These are phyloP conservation scores for Sporobolomyces phaffii DNA, from an alignment of 768 basidiomycete species.

Conservation along the genomic window DNA sequence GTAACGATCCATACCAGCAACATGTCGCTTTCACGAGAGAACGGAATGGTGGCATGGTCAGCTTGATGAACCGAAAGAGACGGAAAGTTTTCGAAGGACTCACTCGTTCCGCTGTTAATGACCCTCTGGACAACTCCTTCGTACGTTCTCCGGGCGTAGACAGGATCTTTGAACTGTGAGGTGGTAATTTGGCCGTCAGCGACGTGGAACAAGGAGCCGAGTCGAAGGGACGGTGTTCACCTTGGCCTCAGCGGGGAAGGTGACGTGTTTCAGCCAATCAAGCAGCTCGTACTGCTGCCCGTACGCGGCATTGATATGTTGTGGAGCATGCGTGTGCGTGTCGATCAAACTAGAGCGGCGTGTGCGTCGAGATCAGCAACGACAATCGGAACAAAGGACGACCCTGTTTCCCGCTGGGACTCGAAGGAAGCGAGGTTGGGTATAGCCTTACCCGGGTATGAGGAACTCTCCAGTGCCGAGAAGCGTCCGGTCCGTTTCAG, in stretches of 20 bases:
- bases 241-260: conserved; percentile 78
- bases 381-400: too few species aligned
- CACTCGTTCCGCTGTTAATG: conserved; percentile 18
- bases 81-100: neutral
- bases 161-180: conserved; percentile 55
- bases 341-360: conserved; percentile 41
- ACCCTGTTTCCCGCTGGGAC: too few species aligned
- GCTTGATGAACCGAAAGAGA: neutral
- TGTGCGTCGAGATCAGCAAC: too few species aligned
- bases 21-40: conserved; percentile 61
- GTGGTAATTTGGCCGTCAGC: too few species aligned
- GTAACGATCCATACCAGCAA: conserved; percentile 81
- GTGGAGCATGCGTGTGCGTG: conserved; percentile 53
- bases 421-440: too few species aligned
- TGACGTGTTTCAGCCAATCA: conserved; percentile 71
- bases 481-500: neutral
- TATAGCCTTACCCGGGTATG: conserved; percentile 41
- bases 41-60: too few species aligned
- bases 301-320: conserved; percentile 53
- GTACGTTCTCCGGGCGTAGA: conserved; percentile 67
- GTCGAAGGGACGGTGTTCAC: neutral
- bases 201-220: neutral
- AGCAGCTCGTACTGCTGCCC: conserved; percentile 81
- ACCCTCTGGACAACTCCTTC: conserved; percentile 60
- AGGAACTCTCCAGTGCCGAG: conserved; percentile 36